A percentile compares a stretch with the other conserved stretches of the same genome.
These are phyloP conservation scores for Wickerhamiella bombiphila DNA, from an alignment of 805 yeast genomes.

Conservation along the genomic window DNA sequence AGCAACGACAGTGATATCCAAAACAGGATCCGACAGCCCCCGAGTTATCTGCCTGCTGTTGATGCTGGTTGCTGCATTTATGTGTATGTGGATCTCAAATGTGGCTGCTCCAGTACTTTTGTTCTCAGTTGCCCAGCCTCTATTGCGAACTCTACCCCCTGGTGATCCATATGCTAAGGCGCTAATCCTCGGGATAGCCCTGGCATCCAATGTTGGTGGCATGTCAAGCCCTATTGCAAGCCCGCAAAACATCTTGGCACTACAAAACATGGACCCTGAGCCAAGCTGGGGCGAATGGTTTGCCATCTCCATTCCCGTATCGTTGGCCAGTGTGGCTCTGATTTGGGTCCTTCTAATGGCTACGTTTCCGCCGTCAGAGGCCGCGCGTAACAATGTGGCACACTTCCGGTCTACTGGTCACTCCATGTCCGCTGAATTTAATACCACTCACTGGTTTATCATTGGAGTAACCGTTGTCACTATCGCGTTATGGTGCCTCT, in stretches of 20 bases:
- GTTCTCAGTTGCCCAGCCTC: constrained; percentile 80
- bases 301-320: constrained; percentile 69
- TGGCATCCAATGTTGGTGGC: constrained; percentile 89
- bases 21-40: constrained; percentile 72
- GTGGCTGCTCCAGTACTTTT: constrained; percentile 96
- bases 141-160: constrained; percentile 68
- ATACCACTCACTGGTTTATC: constrained; percentile 62
- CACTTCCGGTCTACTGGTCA: constrained; percentile 34
- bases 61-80: constrained; percentile 74
- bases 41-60: constrained; percentile 58
- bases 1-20: constrained; percentile 65
- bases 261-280: constrained; percentile 72
- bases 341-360: constrained; percentile 63
- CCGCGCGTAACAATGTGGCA: constrained; percentile 35
- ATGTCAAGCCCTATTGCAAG: constrained; percentile 96
- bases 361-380: constrained; percentile 39
- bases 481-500: constrained; percentile 78
- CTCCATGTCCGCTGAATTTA: constrained; percentile 51
- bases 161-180: constrained; percentile 69
- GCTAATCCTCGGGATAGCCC: constrained; percentile 76
- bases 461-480: constrained; percentile 52
- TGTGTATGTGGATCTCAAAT: constrained; percentile 91
- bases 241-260: constrained; percentile 87
- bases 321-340: constrained; percentile 42
- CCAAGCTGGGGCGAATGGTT: constrained; percentile 93